Conservation (phyloP, 179 eudicot genomes). For the Heliamphora pulchella region DNA sequence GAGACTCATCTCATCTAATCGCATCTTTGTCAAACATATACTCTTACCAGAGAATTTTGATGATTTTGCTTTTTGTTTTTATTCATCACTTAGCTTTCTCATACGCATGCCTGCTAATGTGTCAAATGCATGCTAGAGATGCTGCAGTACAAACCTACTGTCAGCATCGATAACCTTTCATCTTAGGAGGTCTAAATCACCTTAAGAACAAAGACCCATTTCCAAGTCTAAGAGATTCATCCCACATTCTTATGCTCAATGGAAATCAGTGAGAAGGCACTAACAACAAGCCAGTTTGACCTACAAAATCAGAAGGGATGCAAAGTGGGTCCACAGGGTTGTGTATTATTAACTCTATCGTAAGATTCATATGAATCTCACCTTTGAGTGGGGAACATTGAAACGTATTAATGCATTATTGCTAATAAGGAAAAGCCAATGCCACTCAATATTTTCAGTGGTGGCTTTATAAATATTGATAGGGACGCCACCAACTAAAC, state of each 20-base stretch:
- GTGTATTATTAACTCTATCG: background rate
- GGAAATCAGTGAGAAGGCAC: slow-evolving; percentile 11
- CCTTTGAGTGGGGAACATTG: slow-evolving; percentile 15
- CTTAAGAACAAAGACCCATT: background rate
- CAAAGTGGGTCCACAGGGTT: slow-evolving; percentile 10
- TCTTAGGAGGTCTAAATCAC: background rate
- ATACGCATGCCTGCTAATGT: background rate
- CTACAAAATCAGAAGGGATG: background rate
- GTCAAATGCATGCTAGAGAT: slow-evolving; percentile 9
- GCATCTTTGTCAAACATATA: slow-evolving; percentile 6
- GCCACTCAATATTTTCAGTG: slow-evolving; percentile 14
- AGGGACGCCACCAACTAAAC: slow-evolving; percentile 15
- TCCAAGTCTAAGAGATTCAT: slow-evolving; percentile 13
- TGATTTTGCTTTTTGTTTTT: background rate
- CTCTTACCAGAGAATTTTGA: slow-evolving; percentile 3
- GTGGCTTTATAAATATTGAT: slow-evolving; percentile 14
- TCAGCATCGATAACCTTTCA: background rate
- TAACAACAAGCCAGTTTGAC: slow-evolving; percentile 11
- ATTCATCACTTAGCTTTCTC: slow-evolving; percentile 2
- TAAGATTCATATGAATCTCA: slow-evolving; percentile 9
- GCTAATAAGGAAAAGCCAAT: slow-evolving; percentile 21
- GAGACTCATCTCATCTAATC: slow-evolving; percentile 7
- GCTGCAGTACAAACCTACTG: background rate
- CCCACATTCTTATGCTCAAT: background rate
- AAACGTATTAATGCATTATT: slow-evolving; percentile 5